Percentiles rank a stretch among this genome's conserved stretches.
These are phyloP conservation scores for Komagataella populi DNA, from an alignment of 805 yeast genomes.

Conservation along the genomic window DNA sequence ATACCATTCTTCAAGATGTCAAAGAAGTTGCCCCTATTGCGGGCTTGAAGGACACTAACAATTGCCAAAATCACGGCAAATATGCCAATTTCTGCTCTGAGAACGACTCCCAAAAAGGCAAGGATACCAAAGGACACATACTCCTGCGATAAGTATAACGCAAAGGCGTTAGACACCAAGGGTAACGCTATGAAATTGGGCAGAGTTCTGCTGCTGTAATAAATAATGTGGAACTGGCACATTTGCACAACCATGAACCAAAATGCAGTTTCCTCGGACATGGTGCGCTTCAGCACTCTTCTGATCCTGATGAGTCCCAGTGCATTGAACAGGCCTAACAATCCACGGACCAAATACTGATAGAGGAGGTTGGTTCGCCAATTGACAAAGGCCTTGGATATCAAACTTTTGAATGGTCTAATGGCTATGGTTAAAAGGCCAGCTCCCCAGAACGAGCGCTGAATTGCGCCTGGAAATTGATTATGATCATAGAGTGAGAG, in stretches of 20 bases:
- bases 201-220: slow-evolving; percentile 69
- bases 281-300: slow-evolving; percentile 16
- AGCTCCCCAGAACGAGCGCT: slow-evolving; percentile 73
- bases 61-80: slow-evolving; percentile 36
- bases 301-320: slow-evolving; percentile 37
- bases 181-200: slow-evolving; percentile 87
- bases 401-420: slow-evolving; percentile 19
- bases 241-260: slow-evolving; percentile 50
- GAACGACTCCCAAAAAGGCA: slow-evolving; percentile 50
- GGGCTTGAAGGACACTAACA: slow-evolving; percentile 29
- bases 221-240: slow-evolving; percentile 70
- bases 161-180: slow-evolving; percentile 41
- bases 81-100: slow-evolving; percentile 59
- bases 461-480: slow-evolving; percentile 80
- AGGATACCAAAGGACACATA: slow-evolving; percentile 33
- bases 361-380: slow-evolving; percentile 23
- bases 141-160: slow-evolving; percentile 35
- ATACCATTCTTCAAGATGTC: slow-evolving; percentile 21
- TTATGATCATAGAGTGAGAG: slow-evolving; percentile 52
- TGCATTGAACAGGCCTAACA: slow-evolving; percentile 53
- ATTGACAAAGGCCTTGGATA: slow-evolving; percentile 3
- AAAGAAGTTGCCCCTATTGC: not conserved
- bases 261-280: slow-evolving; percentile 19
- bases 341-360: slow-evolving; percentile 41
- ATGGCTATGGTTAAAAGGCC: slow-evolving; percentile 33